These are phyloP conservation scores for Melanogaster broomeanus DNA, from an alignment of 768 basidiomycete species.

Conservation along the genomic window DNA sequence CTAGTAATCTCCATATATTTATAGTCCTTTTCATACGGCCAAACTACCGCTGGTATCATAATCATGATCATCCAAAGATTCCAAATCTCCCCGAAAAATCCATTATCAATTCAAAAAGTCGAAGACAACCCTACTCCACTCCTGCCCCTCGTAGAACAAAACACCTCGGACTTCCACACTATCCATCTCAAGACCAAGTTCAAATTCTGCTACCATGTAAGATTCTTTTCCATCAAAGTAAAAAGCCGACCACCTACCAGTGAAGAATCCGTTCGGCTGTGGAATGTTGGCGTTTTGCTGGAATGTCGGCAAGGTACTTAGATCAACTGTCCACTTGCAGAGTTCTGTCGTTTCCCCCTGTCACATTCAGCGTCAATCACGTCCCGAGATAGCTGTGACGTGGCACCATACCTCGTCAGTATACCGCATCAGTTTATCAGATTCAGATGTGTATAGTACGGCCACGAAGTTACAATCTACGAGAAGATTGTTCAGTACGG, in stretches of 20 bases:
- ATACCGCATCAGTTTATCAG: slow-evolving; percentile 77
- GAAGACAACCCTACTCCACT: slow-evolving; percentile 78
- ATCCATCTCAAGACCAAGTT: slow-evolving; percentile 81
- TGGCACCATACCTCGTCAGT: slow-evolving; percentile 64
- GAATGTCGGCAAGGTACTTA: slow-evolving; percentile 77
- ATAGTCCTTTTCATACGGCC: too few species aligned
- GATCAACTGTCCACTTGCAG: slow-evolving; percentile 88
- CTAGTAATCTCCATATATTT: too few species aligned
- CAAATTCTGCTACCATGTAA: slow-evolving; percentile 58
- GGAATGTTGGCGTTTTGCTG: slow-evolving; percentile 65
- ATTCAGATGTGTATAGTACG: slow-evolving; percentile 76
- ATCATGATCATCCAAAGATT: too few species aligned
- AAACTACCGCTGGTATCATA: too few species aligned
- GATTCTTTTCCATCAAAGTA: not conserved
- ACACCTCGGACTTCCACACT: slow-evolving; percentile 87
- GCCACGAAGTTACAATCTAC: slow-evolving; percentile 80
- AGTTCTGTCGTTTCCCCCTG: slow-evolving; percentile 71
- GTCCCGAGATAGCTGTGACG: slow-evolving; percentile 10
- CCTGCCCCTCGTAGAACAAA: slow-evolving; percentile 69
- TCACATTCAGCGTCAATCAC: slow-evolving; percentile 25
- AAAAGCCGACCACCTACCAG: slow-evolving; percentile 47
- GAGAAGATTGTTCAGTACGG: slow-evolving; percentile 6
- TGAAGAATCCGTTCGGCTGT: slow-evolving; percentile 70
- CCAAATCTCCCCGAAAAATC: not conserved
- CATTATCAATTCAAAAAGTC: slow-evolving; percentile 45